Base-by-base conservation (phyloP, 2,329 filamentous ascomycete species). In the Magnaporthales sp. region DNA sequence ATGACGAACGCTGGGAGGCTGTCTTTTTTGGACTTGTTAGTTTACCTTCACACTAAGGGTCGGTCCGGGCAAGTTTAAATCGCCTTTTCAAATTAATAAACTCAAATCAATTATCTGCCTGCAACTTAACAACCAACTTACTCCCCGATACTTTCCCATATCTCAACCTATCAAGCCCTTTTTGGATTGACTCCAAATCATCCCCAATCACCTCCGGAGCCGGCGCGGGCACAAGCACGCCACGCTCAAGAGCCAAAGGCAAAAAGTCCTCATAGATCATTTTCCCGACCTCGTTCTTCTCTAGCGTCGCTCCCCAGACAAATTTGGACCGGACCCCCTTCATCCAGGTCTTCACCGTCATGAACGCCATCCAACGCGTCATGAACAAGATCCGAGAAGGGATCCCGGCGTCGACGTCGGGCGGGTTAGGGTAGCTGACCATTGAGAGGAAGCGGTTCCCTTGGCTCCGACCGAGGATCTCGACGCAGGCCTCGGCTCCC, bases 371-470 rank as follows among this genome's bases (percentile, higher is more conserved):
- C 63, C 63, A 65, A 46, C 24, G n/a, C 26, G 29, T 22, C 7
- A 65, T 51, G 11, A 30, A 63, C 2, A 31, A 11, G 61, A 31
- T 22, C 9, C 61, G 30, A n/a, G 61, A 30, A 29, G 29, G 29
- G 13, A 63, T 32, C 15, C 61, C 30, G 19, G 61, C 61, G 30
- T 63, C 61, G 29, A 32, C n/a, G 30, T 38, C 9, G 26, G 61
- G 61, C 61, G 61, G 61, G 61, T 22, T 29, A 2, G 56, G 56
- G 24, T 61, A 61, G 56, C 56, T 63, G 22, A 68, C 63, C 24
- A 64, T 68, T 29, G 65, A 67, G 24, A 69, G 67, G 8, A 69
- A 68, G 24, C 61, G 63, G 51, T 63, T 66, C 27, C 64, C 64
- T 15, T 38, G 19, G 56, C 66, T 46, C 13, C 51, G 46, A 15